Conservation (phyloP, 2,329 filamentous ascomycete genomes). For the Hymenoscyphus fraxineus region DNA sequence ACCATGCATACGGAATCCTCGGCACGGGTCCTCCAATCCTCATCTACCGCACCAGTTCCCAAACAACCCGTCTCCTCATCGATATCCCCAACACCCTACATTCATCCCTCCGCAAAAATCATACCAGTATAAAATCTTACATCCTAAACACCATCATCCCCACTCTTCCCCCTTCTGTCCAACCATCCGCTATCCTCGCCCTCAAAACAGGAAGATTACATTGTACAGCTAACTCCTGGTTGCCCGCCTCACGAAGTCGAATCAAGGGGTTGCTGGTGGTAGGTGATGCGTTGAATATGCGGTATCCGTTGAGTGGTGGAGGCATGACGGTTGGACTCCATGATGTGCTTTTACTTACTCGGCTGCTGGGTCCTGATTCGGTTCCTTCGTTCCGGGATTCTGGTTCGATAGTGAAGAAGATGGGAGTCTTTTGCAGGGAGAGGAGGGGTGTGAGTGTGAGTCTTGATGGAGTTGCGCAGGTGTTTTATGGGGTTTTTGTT, state of each 20-base stretch:
- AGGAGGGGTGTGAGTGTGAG: too few relatives aligned
- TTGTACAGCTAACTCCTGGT: neutral
- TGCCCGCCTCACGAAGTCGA: neutral
- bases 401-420: neutral
- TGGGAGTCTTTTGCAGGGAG: neutral
- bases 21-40: neutral
- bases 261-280: neutral
- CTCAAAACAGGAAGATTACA: neutral
- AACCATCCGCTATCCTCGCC: neutral
- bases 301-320: slow-evolving; percentile 12
- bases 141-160: neutral
- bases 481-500: too few relatives aligned
- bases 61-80: neutral
- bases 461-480: too few relatives aligned
- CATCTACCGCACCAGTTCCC: neutral
- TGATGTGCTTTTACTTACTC: slow-evolving; percentile 11
- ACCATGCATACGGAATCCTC: neutral
- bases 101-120: neutral
- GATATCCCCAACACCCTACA: neutral
- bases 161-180: neutral
- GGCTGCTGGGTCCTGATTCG: neutral
- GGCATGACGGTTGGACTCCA: slow-evolving; percentile 16
- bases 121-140: neutral
- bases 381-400: neutral
- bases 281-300: slow-evolving; percentile 17